Percentiles rank a stretch among this genome's conserved stretches.
These are phyloP conservation scores for Alternaria arborescens DNA, from an alignment of 2,329 filamentous ascomycete species.

Conservation along the genomic window DNA sequence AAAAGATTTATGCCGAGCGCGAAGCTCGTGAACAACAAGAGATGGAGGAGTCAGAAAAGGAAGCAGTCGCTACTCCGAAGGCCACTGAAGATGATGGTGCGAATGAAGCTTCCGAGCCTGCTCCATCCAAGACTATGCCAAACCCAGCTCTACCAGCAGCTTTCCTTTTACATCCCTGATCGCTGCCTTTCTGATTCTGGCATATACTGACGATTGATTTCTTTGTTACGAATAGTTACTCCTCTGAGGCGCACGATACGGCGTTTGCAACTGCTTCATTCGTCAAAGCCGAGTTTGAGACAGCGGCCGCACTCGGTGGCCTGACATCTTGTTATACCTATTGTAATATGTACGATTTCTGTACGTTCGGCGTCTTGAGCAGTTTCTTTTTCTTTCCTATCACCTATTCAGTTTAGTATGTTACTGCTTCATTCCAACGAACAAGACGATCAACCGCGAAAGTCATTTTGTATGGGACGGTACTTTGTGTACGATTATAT, in stretches of 20 bases:
- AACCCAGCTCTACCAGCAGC: slow-evolving; percentile 9
- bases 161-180: slow-evolving; percentile 18
- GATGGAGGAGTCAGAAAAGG: slow-evolving; percentile 19
- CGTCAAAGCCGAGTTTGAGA: slow-evolving; percentile 37
- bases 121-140: slow-evolving; percentile 8
- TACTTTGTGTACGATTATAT: slow-evolving; percentile 8
- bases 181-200: slow-evolving; percentile 15
- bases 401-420: not conserved
- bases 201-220: slow-evolving; percentile 40
- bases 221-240: slow-evolving; percentile 37
- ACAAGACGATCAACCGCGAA: slow-evolving; percentile 10
- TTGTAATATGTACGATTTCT: slow-evolving; percentile 21
- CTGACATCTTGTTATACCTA: slow-evolving; percentile 38
- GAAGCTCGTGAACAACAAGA: slow-evolving; percentile 38
- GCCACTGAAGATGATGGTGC: slow-evolving; percentile 46
- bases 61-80: slow-evolving; percentile 16
- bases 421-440: slow-evolving; percentile 6
- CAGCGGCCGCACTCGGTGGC: slow-evolving; percentile 41
- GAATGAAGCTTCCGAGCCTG: slow-evolving; percentile 41
- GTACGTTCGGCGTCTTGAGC: slow-evolving; percentile 16
- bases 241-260: slow-evolving; percentile 48
- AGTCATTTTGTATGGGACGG: slow-evolving; percentile 4
- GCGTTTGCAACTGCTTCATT: slow-evolving; percentile 48
- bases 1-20: slow-evolving; percentile 69
- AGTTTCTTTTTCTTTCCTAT: not conserved